These are phyloP conservation scores for Arthrobotrys pseudoclavata DNA, from an alignment of 2,329 filamentous ascomycete species.

Conservation along the genomic window DNA sequence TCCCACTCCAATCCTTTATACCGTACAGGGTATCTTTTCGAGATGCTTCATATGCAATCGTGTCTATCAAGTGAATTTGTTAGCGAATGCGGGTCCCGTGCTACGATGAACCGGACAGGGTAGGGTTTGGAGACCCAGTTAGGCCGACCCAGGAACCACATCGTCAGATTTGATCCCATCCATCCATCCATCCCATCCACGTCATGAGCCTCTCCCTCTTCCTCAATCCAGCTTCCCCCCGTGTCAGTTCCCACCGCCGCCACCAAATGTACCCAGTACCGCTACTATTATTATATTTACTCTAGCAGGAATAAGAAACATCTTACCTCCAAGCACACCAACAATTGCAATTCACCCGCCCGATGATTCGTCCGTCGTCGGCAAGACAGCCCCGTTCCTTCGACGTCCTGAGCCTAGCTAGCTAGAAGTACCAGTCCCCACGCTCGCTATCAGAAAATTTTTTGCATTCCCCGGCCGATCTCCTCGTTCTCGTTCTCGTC, in stretches of 20 bases:
- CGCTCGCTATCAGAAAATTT: constrained; percentile 1
- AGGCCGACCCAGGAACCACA: not conserved
- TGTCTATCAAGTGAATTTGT: too few relatives aligned
- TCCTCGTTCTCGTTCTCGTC: constrained; percentile 12
- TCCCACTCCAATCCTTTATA: not conserved
- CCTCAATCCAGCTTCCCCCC: constrained; percentile 3
- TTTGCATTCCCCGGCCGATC: constrained; percentile 25
- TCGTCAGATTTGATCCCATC: constrained; percentile 1
- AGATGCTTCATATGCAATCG: too few relatives aligned
- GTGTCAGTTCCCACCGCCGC: not conserved
- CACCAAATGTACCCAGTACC: constrained; percentile 4
- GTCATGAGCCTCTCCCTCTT: constrained; percentile 9
- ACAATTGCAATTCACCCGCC: not conserved
- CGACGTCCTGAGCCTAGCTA: constrained; percentile 17
- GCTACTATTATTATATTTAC: not conserved
- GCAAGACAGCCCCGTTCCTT: constrained; percentile 12
- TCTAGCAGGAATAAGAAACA: constrained; percentile 7
- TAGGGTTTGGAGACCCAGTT: not conserved
- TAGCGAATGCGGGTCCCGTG: too few relatives aligned
- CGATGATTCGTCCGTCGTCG: constrained; percentile 23
- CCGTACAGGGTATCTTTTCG: too few relatives aligned
- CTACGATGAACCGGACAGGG: not conserved
- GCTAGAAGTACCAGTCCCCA: not conserved
- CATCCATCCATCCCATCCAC: not conserved
- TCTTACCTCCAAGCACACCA: not conserved